Base-by-base conservation (phyloP, 352 stramenopile genomes). In the Phytophthora palmivora region DNA sequence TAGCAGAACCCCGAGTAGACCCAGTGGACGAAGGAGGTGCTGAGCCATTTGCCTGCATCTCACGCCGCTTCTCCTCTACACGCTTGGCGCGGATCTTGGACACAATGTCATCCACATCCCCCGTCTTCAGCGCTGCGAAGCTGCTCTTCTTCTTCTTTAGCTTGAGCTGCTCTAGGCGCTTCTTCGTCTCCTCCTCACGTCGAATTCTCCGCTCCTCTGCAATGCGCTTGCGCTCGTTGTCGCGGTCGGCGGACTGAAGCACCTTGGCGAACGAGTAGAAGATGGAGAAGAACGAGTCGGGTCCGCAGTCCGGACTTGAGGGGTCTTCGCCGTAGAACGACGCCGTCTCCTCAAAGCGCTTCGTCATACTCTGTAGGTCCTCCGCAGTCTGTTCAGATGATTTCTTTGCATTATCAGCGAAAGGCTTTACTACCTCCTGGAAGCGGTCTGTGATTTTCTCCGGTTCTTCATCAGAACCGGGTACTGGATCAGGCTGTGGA, bases 211-310 rank as follows among this genome's bases (percentile, higher is more conserved):
- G 81, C 66, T 93, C 84, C 53, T 95, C 86, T 3, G 86, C 79
- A 56, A 93, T 90, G 14, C 84, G 86, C 53, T 92, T 92, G 43
- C 86, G 86, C 57, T 95, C 86, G 28, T 95, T 95, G 55, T 95
- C 86, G 15, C 84, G 86, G 54, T 92, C 86, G 0, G 86, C 86
- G 0, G 82, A 82, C 69, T 93, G 84, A 36, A 95, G 62, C 18
- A 93, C 68, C 67, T 95, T 92, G 6, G 82, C 82, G 58, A 93
- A 93, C 50, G 84, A 93, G 43, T 91, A 89, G 22, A 95, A 92
- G 46, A 95, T 91, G 15, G 84, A 92, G 57, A 95, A 95, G 53
- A 95, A 95, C 11, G 79, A 67, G 33, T 95, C 84, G 0, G 86
- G 86, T 2, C 84, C 84, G 39, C 74, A 85, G 37, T 92, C 84